A percentile compares a stretch with the other conserved stretches of the same genome.
Conservation (phyloP, 2,329 filamentous ascomycete species). For the Stemphylium beticola region DNA sequence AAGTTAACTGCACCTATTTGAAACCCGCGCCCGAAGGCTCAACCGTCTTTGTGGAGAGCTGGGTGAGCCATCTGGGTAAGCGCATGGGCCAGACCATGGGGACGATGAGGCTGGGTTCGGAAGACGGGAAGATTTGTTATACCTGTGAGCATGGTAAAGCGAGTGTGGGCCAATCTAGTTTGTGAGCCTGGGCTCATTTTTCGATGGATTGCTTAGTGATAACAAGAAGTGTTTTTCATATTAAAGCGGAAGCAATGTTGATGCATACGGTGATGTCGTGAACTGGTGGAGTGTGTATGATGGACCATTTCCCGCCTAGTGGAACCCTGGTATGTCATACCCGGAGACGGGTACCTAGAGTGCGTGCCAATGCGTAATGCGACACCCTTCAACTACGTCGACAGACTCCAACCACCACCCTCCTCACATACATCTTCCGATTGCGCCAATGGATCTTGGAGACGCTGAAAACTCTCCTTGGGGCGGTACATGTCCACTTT, state of each 20-base stretch:
- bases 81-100: conserved; percentile 49
- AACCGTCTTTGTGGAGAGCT: conserved; percentile 51
- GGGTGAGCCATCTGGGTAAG: conserved; percentile 54
- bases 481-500: conserved; percentile 43
- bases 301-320: not conserved
- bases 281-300: not conserved
- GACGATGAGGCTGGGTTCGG: conserved; percentile 45
- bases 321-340: conserved; percentile 5
- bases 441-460: conserved; percentile 50
- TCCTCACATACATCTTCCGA: conserved; percentile 19
- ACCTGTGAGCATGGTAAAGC: conserved; percentile 50
- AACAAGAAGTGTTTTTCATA: not conserved
- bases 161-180: conserved; percentile 25
- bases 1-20: conserved; percentile 56
- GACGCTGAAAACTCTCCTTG: conserved; percentile 52
- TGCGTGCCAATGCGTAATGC: not conserved
- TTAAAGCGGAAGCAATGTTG: not conserved
- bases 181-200: conserved; percentile 17
- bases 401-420: conserved; percentile 10
- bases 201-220: no score
- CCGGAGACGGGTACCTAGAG: not conserved
- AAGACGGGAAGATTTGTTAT: conserved; percentile 49
- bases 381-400: not conserved
- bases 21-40: conserved; percentile 51
- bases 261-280: no score